Evolutionary conservation across 495 filamentous ascomycete genomes (phyloP).

Genomic region (Aspergillus taichungensis): DNA sequence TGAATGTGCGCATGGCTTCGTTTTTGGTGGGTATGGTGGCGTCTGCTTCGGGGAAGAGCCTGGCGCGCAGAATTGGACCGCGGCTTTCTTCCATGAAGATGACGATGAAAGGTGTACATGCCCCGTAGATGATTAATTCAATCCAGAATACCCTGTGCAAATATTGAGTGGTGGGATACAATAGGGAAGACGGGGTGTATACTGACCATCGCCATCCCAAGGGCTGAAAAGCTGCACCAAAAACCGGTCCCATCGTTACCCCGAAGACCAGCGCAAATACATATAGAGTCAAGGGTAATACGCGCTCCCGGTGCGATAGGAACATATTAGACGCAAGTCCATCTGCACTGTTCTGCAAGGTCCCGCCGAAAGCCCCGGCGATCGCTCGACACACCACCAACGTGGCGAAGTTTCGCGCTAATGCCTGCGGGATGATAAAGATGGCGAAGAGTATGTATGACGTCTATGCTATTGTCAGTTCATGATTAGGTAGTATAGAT

Average conservation of each 20-base stretch:
- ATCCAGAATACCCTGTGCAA: constrained; percentile 9
- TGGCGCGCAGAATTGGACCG: not conserved
- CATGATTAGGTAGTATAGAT: not conserved
- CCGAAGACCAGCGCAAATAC: constrained; percentile 5
- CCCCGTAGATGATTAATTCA: constrained; percentile 6
- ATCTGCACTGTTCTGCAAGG: constrained; percentile 7
- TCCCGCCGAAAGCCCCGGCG: constrained; percentile 12
- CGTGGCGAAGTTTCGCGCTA: constrained; percentile 15
- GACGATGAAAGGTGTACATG: not conserved
- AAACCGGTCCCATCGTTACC: constrained; percentile 5
- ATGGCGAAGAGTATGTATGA: constrained; percentile 8
- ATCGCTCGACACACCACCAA: constrained; percentile 11
- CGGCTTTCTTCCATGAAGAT: constrained; percentile 6
- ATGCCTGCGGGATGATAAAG: constrained; percentile 15
- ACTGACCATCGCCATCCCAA: constrained; percentile 8
- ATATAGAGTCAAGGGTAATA: constrained; percentile 5
- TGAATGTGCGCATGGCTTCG: not conserved
- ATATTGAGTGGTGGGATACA: not conserved
- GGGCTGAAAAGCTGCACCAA: constrained; percentile 3
- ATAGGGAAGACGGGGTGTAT: not conserved
- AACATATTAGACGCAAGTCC: constrained; percentile 7
- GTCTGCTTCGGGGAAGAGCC: not conserved
- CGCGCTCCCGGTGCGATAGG: constrained; percentile 1
- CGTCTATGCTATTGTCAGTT: not conserved
- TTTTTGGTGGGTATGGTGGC: not conserved